Conservation (phyloP, 306 rosid species). For the Fragaria iinumae region DNA sequence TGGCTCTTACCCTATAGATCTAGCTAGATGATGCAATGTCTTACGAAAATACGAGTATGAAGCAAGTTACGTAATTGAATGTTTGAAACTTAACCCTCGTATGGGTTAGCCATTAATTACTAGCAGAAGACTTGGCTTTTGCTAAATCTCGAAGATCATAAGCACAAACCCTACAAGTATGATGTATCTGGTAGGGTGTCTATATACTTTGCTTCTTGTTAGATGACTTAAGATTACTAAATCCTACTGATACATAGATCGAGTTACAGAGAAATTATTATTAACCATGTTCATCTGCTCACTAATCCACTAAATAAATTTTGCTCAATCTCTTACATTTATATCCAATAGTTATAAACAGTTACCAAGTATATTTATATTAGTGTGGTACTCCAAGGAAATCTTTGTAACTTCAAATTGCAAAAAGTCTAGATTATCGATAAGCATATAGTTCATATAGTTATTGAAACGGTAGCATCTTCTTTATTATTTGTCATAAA, state of each 20-base stretch:
- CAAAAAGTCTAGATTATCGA: neutral
- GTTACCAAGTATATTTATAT: too few relatives aligned
- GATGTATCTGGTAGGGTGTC: neutral
- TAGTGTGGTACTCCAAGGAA: too few relatives aligned
- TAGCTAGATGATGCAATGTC: neutral
- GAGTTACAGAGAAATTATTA: too few relatives aligned
- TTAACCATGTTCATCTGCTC: too few relatives aligned
- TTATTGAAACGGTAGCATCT: neutral
- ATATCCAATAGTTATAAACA: too few relatives aligned
- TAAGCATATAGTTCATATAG: neutral
- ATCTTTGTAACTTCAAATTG: neutral
- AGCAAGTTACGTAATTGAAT: neutral
- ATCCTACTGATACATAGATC: neutral
- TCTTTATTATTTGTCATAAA: neutral
- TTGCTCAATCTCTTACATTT: too few relatives aligned
- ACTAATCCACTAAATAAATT: too few relatives aligned
- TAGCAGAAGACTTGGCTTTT: neutral
- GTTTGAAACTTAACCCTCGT: neutral
- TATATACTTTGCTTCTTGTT: neutral
- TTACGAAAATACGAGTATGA: neutral
- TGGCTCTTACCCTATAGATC: neutral
- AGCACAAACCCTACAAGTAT: neutral
- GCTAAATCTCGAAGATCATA: neutral
- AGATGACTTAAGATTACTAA: neutral
- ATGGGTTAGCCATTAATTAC: neutral